A percentile compares a stretch with the other conserved stretches of the same genome.
These are phyloP conservation scores for Gracilaria domingensis DNA, from an alignment of 23 red algal genomes.

Conservation along the genomic window DNA sequence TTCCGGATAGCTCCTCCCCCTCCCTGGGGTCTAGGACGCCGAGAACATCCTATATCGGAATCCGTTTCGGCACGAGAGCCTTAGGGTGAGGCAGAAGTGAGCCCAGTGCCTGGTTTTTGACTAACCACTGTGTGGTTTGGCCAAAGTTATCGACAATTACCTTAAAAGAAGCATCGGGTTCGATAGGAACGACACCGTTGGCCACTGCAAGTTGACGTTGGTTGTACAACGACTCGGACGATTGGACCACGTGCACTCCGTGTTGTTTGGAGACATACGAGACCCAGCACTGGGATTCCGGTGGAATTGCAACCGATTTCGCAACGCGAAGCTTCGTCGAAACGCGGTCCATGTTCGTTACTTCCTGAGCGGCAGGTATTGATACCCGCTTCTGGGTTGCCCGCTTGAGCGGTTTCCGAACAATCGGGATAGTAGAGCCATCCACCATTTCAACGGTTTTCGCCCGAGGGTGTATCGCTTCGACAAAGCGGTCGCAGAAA, in stretches of 20 bases:
- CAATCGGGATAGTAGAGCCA: background rate
- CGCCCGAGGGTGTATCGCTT: background rate
- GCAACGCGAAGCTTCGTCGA: background rate
- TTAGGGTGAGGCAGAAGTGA: slow-evolving; percentile 12
- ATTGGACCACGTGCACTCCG: slow-evolving; percentile 6
- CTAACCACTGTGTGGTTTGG: background rate
- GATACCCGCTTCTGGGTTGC: background rate
- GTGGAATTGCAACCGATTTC: background rate
- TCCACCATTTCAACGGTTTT: background rate
- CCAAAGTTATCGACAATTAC: slow-evolving; percentile 36
- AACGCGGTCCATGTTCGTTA: background rate
- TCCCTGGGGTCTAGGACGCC: background rate
- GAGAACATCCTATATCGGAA: slow-evolving; percentile 7
- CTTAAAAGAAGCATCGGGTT: background rate
- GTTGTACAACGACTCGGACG: background rate
- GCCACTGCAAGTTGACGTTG: background rate
- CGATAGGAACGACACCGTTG: slow-evolving; percentile 17
- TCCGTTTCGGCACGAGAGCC: background rate
- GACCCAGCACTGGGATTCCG: background rate
- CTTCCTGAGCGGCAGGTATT: background rate
- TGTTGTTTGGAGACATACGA: slow-evolving; percentile 1
- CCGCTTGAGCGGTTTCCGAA: background rate
- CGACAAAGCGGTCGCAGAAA: slow-evolving; percentile 5
- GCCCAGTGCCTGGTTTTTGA: slow-evolving; percentile 2
- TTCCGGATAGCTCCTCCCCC: background rate